Conservation (phyloP, 2,329 filamentous ascomycete genomes). For the Diaporthe sp. region DNA sequence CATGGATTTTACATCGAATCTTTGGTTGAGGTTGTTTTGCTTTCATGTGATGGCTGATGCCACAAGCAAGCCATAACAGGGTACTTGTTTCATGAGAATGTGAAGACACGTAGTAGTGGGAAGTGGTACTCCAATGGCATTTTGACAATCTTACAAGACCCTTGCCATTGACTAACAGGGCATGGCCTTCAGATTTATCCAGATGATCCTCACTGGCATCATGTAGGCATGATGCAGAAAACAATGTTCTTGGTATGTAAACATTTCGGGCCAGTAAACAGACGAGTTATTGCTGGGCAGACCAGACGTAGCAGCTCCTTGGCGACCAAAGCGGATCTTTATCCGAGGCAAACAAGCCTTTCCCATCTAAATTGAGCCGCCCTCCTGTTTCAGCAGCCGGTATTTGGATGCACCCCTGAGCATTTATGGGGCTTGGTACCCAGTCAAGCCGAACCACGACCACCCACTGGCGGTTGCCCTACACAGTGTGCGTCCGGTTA, state of each 20-base stretch:
- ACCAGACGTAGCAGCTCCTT: neutral
- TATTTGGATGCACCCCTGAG: slow-evolving; percentile 7
- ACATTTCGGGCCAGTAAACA: neutral
- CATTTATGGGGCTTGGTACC: neutral
- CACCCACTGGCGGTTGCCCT: neutral
- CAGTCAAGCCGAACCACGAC: neutral
- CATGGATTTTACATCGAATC: neutral
- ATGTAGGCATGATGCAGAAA: neutral
- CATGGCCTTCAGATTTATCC: neutral
- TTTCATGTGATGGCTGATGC: neutral
- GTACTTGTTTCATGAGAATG: neutral
- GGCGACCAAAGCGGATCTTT: neutral
- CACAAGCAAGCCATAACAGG: neutral
- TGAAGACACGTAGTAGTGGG: neutral
- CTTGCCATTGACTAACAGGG: neutral
- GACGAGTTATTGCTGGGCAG: neutral
- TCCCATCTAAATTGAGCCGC: slow-evolving; percentile 11
- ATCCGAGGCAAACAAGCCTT: slow-evolving; percentile 15
- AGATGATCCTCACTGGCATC: neutral
- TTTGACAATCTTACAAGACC: neutral
- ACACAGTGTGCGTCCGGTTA: neutral
- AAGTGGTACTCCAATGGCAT: neutral
- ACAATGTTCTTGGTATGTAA: neutral
- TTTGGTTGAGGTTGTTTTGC: neutral
- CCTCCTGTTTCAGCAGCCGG: slow-evolving; percentile 22